phyloP scores from a whole-genome alignment of 192 early-diverging fungal species.

The Umbelopsis sp. region DNA sequence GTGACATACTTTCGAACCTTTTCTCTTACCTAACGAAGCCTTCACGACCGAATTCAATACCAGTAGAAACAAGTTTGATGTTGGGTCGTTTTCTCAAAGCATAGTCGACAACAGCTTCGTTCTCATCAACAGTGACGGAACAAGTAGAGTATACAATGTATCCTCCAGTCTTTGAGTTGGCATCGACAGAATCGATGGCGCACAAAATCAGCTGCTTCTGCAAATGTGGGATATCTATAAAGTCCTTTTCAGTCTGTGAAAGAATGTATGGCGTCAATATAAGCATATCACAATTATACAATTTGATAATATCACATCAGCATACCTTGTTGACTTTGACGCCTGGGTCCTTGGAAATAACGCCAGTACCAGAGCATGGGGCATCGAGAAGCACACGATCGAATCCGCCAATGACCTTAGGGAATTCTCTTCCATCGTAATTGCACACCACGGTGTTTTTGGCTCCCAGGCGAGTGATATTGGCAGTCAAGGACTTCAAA shows the following conservation, averaged over 20 bases:
- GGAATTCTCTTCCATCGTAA: conserved; percentile 98
- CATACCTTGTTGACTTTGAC: conserved; percentile 91
- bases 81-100: conserved; percentile 93
- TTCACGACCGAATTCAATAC: conserved; percentile 92
- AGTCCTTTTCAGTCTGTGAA: conserved; percentile 78
- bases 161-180: conserved; percentile 90
- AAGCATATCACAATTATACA: conserved; percentile 13
- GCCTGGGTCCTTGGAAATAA: conserved; percentile 96
- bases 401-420: conserved; percentile 94
- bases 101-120: conserved; percentile 97
- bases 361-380: conserved; percentile 98
- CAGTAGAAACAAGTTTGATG: conserved; percentile 87
- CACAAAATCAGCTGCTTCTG: conserved; percentile 95
- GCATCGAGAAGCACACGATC: conserved; percentile 97
- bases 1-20: not conserved
- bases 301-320: not conserved
- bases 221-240: conserved; percentile 87
- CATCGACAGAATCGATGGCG: conserved; percentile 97
- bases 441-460: conserved; percentile 71
- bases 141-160: conserved; percentile 99
- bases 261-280: conserved; percentile 15
- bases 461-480: conserved; percentile 31
- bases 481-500: conserved; percentile 77
- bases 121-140: conserved; percentile 96
- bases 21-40: conserved; percentile 73